A percentile compares a stretch with the other conserved stretches of the same genome.
phyloP scores from a whole-genome alignment of 306 rosid genomes.

The Cucumis hystrix region DNA sequence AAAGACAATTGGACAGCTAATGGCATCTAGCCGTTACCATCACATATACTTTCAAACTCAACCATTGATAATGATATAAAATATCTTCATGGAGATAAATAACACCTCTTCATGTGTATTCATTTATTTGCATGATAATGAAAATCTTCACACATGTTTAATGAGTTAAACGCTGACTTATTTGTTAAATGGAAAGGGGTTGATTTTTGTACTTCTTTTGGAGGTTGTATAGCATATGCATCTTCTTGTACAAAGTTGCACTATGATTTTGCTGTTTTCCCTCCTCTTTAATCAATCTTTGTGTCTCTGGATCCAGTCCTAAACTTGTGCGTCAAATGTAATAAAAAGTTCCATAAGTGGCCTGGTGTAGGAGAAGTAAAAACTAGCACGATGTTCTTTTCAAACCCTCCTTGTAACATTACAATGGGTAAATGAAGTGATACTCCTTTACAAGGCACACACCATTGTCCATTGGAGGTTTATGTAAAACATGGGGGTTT shows the following conservation, averaged over 20 bases:
- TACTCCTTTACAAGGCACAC: not conserved
- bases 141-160: too few species aligned
- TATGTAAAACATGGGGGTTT: not conserved
- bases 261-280: not conserved
- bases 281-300: not conserved
- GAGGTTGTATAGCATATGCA: not conserved
- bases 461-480: not conserved
- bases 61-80: not conserved
- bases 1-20: too few species aligned
- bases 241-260: not conserved
- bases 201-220: not conserved
- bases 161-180: not conserved
- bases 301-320: not conserved
- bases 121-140: not conserved
- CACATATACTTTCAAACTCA: not conserved
- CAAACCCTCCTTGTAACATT: not conserved
- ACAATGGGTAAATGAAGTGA: not conserved
- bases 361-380: not conserved
- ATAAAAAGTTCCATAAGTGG: not conserved
- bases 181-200: not conserved
- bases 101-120: not conserved
- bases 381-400: not conserved
- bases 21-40: not conserved
- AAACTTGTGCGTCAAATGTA: not conserved
- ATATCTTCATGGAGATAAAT: not conserved